Base-by-base conservation (phyloP, 78 protist species). In the Acrasis kona region DNA sequence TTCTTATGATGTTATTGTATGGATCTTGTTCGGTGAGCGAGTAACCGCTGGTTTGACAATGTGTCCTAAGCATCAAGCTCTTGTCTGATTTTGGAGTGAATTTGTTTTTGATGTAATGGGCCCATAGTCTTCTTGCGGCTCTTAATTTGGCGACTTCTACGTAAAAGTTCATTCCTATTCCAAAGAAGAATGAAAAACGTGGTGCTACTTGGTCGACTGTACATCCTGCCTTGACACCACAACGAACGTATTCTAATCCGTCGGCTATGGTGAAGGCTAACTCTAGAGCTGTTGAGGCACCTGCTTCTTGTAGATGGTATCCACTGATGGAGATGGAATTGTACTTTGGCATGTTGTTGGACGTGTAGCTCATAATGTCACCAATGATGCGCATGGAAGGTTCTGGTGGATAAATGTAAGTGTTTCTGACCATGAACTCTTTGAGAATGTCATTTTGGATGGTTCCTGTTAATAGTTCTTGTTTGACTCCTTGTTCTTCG, bases 281-380 rank as follows among this genome's bases (percentile, higher is more conserved):
- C 81, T 96, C 99, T 10, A 89, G 80, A 3, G 70, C 90, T 3
- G 91, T 75, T 38, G 91, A 86, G 12, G 99, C 99, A 34, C 99
- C 99, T 10, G 99, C 99, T 67, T 96, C 99, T 74, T 91, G 96
- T 92, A 96, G 84, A 89, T 94, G 97, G 81, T 94, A 96, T 8
- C 99, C 99, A 31, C 91, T 80, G 76, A 96, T 94, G 64, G 96
- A 90, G 73, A 96, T 96, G 37, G 94, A 84, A 83, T 96, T 96
- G 88, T 89, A 96, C 72, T 82, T 85, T 39, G 99, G 99, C 97
- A 91, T 92, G 78, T 93, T 3, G 73, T 80, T 76, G 7, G 93
- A 36, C 8, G 94, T 84, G 88, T 89, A 92, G 0, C 79, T 90
- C 90, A 96, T 92, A 67, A 96, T 92, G 74, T 96, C 99, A 28